Percentiles rank a stretch among this genome's conserved stretches.
Evolutionary conservation across 306 rosid genomes (phyloP).

Genomic region (Delonix regia): DNA sequence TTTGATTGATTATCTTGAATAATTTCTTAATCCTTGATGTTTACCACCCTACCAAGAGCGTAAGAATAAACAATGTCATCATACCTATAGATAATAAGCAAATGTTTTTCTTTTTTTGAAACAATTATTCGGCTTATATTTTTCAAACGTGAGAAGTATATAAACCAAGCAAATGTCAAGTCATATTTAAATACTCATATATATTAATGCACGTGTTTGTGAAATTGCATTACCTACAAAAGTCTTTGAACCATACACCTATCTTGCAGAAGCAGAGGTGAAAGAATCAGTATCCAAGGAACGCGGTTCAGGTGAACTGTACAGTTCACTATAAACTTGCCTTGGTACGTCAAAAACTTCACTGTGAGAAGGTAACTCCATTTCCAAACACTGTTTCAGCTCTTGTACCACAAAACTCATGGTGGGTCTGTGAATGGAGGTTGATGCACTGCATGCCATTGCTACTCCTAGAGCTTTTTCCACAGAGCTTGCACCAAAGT

Average conservation of each 20-base stretch:
- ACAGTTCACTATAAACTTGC: constrained; percentile 21
- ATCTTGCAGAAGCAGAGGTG: constrained; percentile 45
- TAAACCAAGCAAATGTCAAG: no score
- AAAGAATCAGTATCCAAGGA: constrained; percentile 39
- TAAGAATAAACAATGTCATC: constrained; percentile 19
- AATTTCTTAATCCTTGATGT: neutral
- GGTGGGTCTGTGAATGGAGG: constrained; percentile 55
- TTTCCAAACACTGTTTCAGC: constrained; percentile 49
- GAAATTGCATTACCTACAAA: neutral
- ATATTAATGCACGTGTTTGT: neutral
- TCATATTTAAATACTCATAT: no score
- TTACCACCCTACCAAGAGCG: neutral
- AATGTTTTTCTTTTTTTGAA: neutral
- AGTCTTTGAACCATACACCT: neutral
- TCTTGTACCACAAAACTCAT: constrained; percentile 57
- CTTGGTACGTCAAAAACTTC: constrained; percentile 32
- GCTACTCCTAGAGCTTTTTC: constrained; percentile 55
- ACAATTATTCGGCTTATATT: neutral
- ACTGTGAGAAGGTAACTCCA: constrained; percentile 37
- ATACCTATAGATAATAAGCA: no score
- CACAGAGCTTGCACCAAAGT: constrained; percentile 40
- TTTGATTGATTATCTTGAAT: neutral
- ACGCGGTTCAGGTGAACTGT: constrained; percentile 39
- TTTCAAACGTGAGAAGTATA: no score
- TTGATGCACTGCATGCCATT: constrained; percentile 50